Evolutionary conservation across 1,284 basidiomycete genomes (phyloP).

Genomic region (Ustilago bromivora): DNA sequence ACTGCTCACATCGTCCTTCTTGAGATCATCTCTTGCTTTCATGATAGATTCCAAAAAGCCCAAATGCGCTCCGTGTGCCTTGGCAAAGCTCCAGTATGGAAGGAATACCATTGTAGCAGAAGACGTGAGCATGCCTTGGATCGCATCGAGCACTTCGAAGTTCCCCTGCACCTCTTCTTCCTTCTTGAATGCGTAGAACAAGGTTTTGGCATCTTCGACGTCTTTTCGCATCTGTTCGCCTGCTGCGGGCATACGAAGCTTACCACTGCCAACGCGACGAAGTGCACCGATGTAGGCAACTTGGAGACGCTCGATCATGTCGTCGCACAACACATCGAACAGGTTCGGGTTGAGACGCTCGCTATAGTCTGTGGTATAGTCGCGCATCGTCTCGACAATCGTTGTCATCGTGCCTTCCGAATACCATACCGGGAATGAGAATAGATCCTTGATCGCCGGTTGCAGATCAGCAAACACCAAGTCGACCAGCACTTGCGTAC

Average conservation of each 20-base stretch:
- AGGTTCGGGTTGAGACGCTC: conserved; percentile 89
- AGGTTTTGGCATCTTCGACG: conserved; percentile 80
- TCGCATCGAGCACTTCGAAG: conserved; percentile 85
- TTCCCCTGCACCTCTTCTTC: conserved; percentile 82
- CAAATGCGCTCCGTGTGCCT: conserved; percentile 91
- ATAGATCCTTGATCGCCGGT: conserved; percentile 86
- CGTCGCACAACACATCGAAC: conserved; percentile 91
- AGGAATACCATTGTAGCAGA: conserved; percentile 93
- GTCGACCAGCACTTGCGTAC: conserved; percentile 91
- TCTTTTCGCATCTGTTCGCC: conserved; percentile 85
- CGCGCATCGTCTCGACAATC: conserved; percentile 93
- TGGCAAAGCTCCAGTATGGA: conserved; percentile 92
- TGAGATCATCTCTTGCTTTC: conserved; percentile 89
- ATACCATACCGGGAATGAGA: conserved; percentile 77
- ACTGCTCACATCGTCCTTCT: conserved; percentile 85
- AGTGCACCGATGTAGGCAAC: conserved; percentile 90
- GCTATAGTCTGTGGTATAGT: conserved; percentile 94
- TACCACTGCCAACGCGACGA: conserved; percentile 78
- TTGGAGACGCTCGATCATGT: conserved; percentile 90
- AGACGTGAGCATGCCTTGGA: conserved; percentile 83
- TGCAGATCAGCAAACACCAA: conserved; percentile 95
- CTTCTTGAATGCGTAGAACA: conserved; percentile 84
- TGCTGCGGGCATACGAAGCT: conserved; percentile 87
- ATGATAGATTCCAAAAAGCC: conserved; percentile 90
- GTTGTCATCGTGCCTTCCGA: conserved; percentile 79